Evolutionary conservation across 2,329 filamentous ascomycete genomes (phyloP), one percentile per base, ranked within the genome.

Genomic region (Leptographium lundbergii): DNA sequence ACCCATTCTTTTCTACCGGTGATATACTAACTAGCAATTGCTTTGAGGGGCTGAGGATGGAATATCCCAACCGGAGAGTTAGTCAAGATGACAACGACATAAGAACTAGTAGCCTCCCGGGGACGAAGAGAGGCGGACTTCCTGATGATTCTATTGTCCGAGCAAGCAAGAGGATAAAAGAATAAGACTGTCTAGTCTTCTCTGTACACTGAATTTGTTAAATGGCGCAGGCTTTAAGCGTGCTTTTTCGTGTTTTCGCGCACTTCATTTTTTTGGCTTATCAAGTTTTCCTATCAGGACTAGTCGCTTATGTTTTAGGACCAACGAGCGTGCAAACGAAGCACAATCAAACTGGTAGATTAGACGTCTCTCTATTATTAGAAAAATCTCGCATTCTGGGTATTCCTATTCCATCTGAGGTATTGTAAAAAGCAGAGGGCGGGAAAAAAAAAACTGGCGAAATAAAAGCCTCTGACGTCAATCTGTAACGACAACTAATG

Each of bases 51-150:
- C 79, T 91, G 57, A 89, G 90, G 72, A 84, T 84, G 63, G 89
- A 94, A 67, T 99, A 99, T 70, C 94, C 94, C 0, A 85, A 91
- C 67, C 81, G 94, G 9, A 82, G 92, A 55, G 91, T 99, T 48
- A 96, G 88, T 66, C 87, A 95, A 66, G 94, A 99, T 67, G 91
- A 96, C 69, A 95, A 96, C 66, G 94, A 97, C 71, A 96, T 97
- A 59, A 80, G 89, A n/a, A 91, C 89, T 0, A 86, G 86, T 51
- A 95, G 90, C 70, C 72, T 96, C 42, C 90, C 92, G 0, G 94
- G 92, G 0, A 96, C 91, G 0, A 97, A 97, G 75, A 78, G 91
- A 61, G 92, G 87, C 63, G 92, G 88, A 0, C 69, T 96, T 48
- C 88, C 87, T 0, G 92, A 97, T 67, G 92, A 96, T 57, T 75